A percentile compares a stretch with the other conserved stretches of the same genome.
Evolutionary conservation across 2,329 filamentous ascomycete genomes (phyloP).

Genomic region (Trichophyton simii): DNA sequence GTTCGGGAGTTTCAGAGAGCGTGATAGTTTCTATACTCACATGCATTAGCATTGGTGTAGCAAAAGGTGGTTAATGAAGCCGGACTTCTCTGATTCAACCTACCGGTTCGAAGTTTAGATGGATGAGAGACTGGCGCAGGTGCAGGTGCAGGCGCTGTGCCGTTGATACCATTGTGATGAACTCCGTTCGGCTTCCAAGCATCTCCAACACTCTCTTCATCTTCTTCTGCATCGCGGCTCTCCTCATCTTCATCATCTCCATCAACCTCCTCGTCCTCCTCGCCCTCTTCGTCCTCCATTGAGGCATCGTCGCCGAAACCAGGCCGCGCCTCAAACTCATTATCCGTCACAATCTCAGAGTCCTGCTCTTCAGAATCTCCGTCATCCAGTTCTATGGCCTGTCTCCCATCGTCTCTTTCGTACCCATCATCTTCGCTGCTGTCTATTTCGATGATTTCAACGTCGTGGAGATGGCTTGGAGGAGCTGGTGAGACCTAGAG

Average conservation of each 20-base stretch:
- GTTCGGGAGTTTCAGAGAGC: slow-evolving; percentile 8
- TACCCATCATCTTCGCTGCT: slow-evolving; percentile 15
- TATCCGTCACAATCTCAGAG: slow-evolving; percentile 11
- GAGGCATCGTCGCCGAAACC: not conserved
- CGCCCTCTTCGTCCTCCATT: slow-evolving; percentile 14
- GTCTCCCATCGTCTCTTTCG: slow-evolving; percentile 13
- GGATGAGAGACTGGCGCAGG: not conserved
- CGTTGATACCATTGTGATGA: not conserved
- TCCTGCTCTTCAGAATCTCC: slow-evolving; percentile 14
- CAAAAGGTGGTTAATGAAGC: not conserved
- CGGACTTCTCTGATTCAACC: not conserved
- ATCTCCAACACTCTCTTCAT: slow-evolving; percentile 5
- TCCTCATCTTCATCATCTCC: slow-evolving; percentile 13
- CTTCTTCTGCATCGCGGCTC: not conserved
- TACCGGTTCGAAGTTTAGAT: slow-evolving; percentile 4
- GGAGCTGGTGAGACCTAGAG: slow-evolving; percentile 6
- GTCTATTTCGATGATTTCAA: slow-evolving; percentile 30
- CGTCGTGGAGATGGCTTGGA: slow-evolving; percentile 16
- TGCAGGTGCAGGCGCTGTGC: not conserved
- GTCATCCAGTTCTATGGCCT: slow-evolving; percentile 21
- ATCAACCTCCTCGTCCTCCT: slow-evolving; percentile 15
- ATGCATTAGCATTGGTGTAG: not conserved
- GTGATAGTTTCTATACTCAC: slow-evolving; percentile 11
- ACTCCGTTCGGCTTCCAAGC: not conserved
- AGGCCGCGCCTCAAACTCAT: not conserved